Conservation (phyloP, 345 rosid genomes). For the Excoecaria agallocha region DNA sequence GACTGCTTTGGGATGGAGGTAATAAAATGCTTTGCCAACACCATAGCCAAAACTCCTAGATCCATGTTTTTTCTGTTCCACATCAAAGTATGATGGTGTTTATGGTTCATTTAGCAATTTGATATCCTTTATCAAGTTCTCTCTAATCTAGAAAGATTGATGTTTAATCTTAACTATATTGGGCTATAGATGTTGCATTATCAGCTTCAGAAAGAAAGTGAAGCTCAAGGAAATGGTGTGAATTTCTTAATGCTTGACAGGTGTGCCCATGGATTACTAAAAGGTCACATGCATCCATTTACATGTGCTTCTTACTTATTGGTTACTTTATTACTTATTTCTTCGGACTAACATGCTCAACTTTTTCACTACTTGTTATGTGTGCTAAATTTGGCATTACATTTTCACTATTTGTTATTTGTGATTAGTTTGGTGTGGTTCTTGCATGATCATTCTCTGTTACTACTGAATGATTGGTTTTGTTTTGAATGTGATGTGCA, state of each 20-base stretch:
- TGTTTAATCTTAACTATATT: not conserved
- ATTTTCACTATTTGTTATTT: too few relatives aligned
- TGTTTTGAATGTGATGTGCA: not conserved
- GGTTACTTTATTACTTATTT: not conserved
- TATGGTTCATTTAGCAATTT: not conserved
- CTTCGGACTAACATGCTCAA: not conserved
- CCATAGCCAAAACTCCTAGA: not conserved
- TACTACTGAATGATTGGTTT: not conserved
- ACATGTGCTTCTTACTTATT: not conserved
- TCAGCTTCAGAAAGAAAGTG: slow-evolving; percentile 45
- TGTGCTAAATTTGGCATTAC: too few relatives aligned
- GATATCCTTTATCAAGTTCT: not conserved
- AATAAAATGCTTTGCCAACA: not conserved
- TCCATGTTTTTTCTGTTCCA: not conserved
- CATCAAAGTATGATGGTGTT: not conserved
- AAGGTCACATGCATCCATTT: not conserved
- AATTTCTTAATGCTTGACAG: slow-evolving; percentile 73
- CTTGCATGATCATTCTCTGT: not conserved
- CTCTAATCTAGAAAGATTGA: not conserved
- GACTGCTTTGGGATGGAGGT: not conserved
- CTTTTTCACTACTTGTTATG: not conserved
- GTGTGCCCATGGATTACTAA: slow-evolving; percentile 28
- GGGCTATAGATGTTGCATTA: slow-evolving; percentile 52
- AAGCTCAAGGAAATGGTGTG: slow-evolving; percentile 42
- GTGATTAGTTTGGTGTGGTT: not conserved